A percentile compares a stretch with the other conserved stretches of the same genome.
These are phyloP conservation scores for Plasmodium berghei DNA, from an alignment of 169 alveolate genomes.

Conservation along the genomic window DNA sequence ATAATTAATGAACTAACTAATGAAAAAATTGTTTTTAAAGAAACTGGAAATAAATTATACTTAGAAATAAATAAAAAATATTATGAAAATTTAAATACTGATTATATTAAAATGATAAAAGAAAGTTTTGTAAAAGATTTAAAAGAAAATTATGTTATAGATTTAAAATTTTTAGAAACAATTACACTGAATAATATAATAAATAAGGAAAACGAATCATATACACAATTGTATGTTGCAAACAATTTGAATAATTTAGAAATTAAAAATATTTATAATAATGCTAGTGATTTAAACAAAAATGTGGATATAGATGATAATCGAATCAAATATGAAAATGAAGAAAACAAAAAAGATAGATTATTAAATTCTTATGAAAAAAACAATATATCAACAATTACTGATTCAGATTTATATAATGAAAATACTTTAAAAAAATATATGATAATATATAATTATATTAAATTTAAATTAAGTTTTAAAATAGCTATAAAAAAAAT, in stretches of 20 bases:
- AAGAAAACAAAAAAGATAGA: conserved; percentile 9
- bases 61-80: conserved; percentile 48
- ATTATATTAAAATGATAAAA: conserved; percentile 27
- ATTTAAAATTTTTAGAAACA: conserved; percentile 23
- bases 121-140: conserved; percentile 20
- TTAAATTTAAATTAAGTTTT: conserved; percentile 50
- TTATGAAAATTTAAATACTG: conserved; percentile 27
- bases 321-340: not conserved
- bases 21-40: conserved; percentile 2
- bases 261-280: too few relatives aligned
- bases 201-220: not conserved
- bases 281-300: not conserved
- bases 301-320: not conserved
- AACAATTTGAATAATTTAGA: not conserved
- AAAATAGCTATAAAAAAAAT: conserved; percentile 57
- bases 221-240: not conserved
- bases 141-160: conserved; percentile 30
- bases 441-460: conserved; percentile 20
- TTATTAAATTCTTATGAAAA: not conserved
- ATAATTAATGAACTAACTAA: conserved; percentile 19
- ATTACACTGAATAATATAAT: conserved; percentile 12
- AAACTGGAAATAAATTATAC: conserved; percentile 14
- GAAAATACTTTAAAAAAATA: conserved; percentile 23
- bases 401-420: conserved; percentile 24
- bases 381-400: conserved; percentile 10